Evolutionary conservation across 1,139 yeast genomes (phyloP).

Genomic region (Saccharomyces hybrid): DNA sequence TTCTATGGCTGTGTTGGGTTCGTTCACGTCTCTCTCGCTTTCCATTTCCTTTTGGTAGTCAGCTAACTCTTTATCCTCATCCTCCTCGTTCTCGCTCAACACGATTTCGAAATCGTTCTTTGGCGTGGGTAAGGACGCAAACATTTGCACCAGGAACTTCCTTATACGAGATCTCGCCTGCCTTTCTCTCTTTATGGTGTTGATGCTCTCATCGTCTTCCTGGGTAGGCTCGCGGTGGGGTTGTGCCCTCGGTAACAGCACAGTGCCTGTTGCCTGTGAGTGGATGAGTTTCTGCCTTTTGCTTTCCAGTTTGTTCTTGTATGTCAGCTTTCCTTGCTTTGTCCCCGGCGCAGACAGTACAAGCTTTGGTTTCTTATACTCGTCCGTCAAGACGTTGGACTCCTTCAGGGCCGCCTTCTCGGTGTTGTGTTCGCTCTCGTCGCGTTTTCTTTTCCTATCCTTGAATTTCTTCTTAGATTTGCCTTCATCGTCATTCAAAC

Average conservation of each 20-base stretch:
- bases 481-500: slow-evolving; percentile 36
- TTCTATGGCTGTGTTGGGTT: neutral
- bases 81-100: slow-evolving; percentile 20
- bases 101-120: slow-evolving; percentile 50
- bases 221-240: neutral
- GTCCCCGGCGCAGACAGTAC: slow-evolving; percentile 43
- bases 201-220: neutral
- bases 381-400: slow-evolving; percentile 33
- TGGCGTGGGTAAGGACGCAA: slow-evolving; percentile 45
- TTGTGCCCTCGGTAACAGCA: neutral
- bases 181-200: slow-evolving; percentile 2
- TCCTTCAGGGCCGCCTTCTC: slow-evolving; percentile 19
- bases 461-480: slow-evolving; percentile 20
- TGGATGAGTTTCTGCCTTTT: slow-evolving; percentile 6
- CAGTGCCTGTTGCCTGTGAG: neutral
- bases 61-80: slow-evolving; percentile 23
- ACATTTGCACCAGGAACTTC: slow-evolving; percentile 22
- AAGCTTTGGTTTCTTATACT: slow-evolving; percentile 48
- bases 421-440: slow-evolving; percentile 1
- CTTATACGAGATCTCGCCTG: slow-evolving; percentile 2
- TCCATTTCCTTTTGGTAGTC: slow-evolving; percentile 25
- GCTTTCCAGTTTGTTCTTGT: slow-evolving; percentile 14
- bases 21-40: slow-evolving; percentile 10
- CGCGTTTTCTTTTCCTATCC: slow-evolving; percentile 28
- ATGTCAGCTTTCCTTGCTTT: slow-evolving; percentile 26